These are phyloP conservation scores for Boletus rufocinnamomeus DNA, from an alignment of 768 basidiomycete species.

Conservation along the genomic window DNA sequence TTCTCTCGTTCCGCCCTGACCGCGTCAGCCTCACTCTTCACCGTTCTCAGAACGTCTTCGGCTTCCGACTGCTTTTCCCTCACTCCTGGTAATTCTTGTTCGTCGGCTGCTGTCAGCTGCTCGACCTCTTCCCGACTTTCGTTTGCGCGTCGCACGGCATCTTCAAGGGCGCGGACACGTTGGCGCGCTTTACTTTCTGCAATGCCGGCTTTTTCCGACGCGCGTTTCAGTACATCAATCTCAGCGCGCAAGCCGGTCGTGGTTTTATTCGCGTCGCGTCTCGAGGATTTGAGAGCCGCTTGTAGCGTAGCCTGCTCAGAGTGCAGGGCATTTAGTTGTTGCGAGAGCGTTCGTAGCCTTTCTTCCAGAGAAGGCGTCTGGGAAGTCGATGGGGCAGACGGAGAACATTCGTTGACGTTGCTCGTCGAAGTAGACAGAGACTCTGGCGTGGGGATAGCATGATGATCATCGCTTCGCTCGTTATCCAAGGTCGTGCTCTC, in stretches of 20 bases:
- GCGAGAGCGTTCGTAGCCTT: slow-evolving; percentile 62
- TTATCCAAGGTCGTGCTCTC: slow-evolving; percentile 25
- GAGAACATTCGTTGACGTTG: slow-evolving; percentile 15
- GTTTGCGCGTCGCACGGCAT: slow-evolving; percentile 80
- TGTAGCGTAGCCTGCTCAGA: slow-evolving; percentile 70
- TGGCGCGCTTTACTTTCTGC: slow-evolving; percentile 82
- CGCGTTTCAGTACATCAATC: slow-evolving; percentile 80
- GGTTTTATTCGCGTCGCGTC: slow-evolving; percentile 81
- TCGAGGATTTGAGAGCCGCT: slow-evolving; percentile 69
- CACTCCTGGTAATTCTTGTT: slow-evolving; percentile 43
- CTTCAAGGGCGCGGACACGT: slow-evolving; percentile 85
- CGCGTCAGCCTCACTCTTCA: slow-evolving; percentile 47
- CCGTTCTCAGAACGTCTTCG: slow-evolving; percentile 42
- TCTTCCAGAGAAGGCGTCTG: slow-evolving; percentile 59
- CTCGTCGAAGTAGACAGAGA: slow-evolving; percentile 32
- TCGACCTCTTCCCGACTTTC: slow-evolving; percentile 52
- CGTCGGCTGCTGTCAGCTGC: slow-evolving; percentile 39
- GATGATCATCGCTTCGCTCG: slow-evolving; percentile 26
- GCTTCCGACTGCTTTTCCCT: slow-evolving; percentile 42
- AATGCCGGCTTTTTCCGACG: slow-evolving; percentile 75
- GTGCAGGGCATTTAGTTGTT: slow-evolving; percentile 61
- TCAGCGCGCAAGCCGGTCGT: slow-evolving; percentile 80
- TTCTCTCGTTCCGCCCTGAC: slow-evolving; percentile 48
- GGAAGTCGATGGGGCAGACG: slow-evolving; percentile 29
- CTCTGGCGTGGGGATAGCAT: slow-evolving; percentile 14